Conservation (phyloP, 345 rosid genomes). For the Lumnitzera racemosa region DNA sequence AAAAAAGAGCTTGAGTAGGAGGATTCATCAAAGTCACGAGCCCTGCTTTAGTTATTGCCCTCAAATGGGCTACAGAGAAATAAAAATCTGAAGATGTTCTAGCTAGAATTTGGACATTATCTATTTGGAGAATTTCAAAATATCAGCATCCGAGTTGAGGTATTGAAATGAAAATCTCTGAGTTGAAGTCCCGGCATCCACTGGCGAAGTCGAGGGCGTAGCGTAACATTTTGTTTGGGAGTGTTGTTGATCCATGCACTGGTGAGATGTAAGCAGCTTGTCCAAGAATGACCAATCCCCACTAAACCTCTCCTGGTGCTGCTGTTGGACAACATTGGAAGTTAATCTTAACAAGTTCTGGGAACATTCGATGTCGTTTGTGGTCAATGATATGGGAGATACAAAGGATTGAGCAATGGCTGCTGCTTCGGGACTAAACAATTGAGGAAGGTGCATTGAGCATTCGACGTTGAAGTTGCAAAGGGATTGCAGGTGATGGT, state of each 20-base stretch:
- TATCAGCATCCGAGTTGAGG: slow-evolving; percentile 42
- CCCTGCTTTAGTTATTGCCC: too few species aligned
- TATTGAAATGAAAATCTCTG: slow-evolving; percentile 58
- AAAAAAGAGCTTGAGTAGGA: too few species aligned
- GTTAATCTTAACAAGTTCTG: slow-evolving; percentile 66
- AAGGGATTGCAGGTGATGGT: slow-evolving; percentile 16
- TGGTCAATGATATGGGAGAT: slow-evolving; percentile 28
- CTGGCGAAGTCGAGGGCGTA: background rate
- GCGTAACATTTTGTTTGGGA: slow-evolving; percentile 19
- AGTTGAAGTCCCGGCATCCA: slow-evolving; percentile 24
- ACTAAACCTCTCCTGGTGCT: slow-evolving; percentile 35
- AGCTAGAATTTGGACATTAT: too few species aligned
- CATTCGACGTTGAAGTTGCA: slow-evolving; percentile 6
- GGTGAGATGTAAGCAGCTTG: slow-evolving; percentile 54
- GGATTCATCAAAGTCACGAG: too few species aligned
- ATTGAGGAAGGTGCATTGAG: slow-evolving; percentile 74
- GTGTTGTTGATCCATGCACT: slow-evolving; percentile 7
- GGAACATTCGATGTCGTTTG: slow-evolving; percentile 47
- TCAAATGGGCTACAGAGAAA: too few species aligned
- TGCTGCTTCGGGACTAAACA: slow-evolving; percentile 67
- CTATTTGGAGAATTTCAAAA: slow-evolving; percentile 52
- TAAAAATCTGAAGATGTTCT: too few species aligned
- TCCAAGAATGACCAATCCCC: slow-evolving; percentile 85
- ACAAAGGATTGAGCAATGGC: slow-evolving; percentile 16
- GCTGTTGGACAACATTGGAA: slow-evolving; percentile 14